Evolutionary conservation across 345 rosid species (phyloP).

Genomic region (Eucalyptus marginata): DNA sequence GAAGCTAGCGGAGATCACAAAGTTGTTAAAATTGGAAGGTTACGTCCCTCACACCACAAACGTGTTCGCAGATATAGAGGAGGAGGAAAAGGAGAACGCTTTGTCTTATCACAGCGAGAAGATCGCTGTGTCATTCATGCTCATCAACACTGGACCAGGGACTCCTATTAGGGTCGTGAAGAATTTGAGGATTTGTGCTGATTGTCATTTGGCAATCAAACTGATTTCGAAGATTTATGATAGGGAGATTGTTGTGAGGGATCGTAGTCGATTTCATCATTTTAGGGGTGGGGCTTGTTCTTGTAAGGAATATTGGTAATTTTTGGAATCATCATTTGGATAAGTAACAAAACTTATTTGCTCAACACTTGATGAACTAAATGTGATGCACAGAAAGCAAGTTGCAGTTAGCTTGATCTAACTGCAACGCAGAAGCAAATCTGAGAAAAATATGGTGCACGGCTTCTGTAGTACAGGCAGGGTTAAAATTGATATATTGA

Average conservation of each 20-base stretch:
- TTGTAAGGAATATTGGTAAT: conserved; percentile 62
- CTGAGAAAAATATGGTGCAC: neutral
- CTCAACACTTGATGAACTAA: neutral
- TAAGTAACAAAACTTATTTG: neutral
- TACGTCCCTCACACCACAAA: conserved; percentile 42
- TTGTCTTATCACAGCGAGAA: conserved; percentile 77
- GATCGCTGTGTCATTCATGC: conserved; percentile 77
- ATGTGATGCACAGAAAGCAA: neutral
- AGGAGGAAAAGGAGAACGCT: conserved; percentile 72
- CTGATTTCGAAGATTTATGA: conserved; percentile 54
- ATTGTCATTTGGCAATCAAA: conserved; percentile 74
- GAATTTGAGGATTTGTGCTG: conserved; percentile 77
- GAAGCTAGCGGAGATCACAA: conserved; percentile 47
- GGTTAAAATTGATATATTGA: neutral
- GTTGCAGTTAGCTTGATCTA: neutral
- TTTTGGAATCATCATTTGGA: neutral
- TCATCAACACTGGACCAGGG: conserved; percentile 37
- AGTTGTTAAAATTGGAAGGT: conserved; percentile 45
- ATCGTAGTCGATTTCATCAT: conserved; percentile 80
- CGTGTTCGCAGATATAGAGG: conserved; percentile 64
- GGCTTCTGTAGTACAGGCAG: neutral
- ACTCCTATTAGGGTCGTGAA: conserved; percentile 52
- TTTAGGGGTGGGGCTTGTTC: conserved; percentile 59
- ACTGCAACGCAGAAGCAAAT: neutral
- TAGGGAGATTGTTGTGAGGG: conserved; percentile 67